phyloP scores from a whole-genome alignment of 192 early-diverging fungal genomes.

The Mortierella antarctica region DNA sequence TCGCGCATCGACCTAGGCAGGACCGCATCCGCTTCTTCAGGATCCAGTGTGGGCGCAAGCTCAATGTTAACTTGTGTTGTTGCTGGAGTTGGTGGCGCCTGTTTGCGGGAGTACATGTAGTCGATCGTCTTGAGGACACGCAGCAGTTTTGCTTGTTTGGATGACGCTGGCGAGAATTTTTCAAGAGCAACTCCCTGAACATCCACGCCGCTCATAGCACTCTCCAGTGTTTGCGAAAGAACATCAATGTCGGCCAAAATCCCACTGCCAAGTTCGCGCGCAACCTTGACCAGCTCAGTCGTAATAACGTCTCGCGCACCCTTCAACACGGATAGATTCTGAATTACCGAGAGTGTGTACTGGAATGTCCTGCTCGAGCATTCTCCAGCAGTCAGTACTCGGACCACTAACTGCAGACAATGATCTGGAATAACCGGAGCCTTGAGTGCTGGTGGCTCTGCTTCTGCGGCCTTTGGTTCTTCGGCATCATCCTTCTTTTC shows the following conservation, averaged over 20 bases:
- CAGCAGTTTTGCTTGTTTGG: conserved; percentile 91
- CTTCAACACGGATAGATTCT: conserved; percentile 80
- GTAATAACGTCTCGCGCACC: conserved; percentile 81
- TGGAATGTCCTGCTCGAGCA: conserved; percentile 96
- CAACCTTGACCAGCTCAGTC: conserved; percentile 78
- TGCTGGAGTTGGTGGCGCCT: conserved; percentile 47
- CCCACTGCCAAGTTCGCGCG: conserved; percentile 72
- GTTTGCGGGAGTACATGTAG: conserved; percentile 77
- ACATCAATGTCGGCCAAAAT: conserved; percentile 78
- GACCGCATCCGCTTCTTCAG: conserved; percentile 52
- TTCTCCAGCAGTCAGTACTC: conserved; percentile 90
- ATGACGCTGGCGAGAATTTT: conserved; percentile 86
- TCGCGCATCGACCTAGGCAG: conserved; percentile 55
- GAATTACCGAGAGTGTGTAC: conserved; percentile 89
- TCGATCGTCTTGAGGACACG: conserved; percentile 96
- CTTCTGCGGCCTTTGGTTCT: conserved; percentile 32
- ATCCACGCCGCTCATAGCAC: conserved; percentile 69
- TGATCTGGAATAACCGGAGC: conserved; percentile 86
- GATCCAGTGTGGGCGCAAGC: conserved; percentile 56
- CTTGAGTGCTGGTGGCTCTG: conserved; percentile 61
- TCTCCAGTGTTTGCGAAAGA: conserved; percentile 68
- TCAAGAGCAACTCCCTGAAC: conserved; percentile 79
- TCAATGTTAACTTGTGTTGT: conserved; percentile 56
- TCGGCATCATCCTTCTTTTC: conserved; percentile 15
- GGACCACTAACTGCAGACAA: conserved; percentile 86